Percentiles rank a stretch among this genome's conserved stretches.
Conservation (phyloP, 306 rosid genomes). For the Vigna unguiculata region DNA sequence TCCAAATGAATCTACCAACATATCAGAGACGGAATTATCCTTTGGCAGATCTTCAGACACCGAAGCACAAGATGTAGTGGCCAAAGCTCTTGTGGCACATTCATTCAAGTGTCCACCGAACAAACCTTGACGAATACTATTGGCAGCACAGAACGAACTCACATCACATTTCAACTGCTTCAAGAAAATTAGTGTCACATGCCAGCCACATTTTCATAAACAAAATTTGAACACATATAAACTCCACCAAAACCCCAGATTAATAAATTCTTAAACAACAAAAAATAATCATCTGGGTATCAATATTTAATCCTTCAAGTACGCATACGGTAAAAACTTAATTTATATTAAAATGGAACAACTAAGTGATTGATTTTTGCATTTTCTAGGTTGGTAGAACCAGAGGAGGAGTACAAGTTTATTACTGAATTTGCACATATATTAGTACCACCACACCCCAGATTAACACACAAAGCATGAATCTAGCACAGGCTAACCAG, state of each 20-base stretch:
- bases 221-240: constrained; percentile 16
- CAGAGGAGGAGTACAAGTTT: not conserved
- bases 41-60: constrained; percentile 55
- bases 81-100: constrained; percentile 50
- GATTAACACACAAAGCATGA: constrained; percentile 8
- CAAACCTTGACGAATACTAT: constrained; percentile 41
- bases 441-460: not conserved
- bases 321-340: not conserved
- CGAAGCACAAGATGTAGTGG: constrained; percentile 62
- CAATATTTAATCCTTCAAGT: constrained; percentile 8
- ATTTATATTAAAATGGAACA: not conserved
- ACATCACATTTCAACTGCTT: constrained; percentile 58
- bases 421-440: not conserved
- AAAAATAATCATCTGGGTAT: constrained; percentile 15
- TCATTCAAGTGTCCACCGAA: constrained; percentile 42
- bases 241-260: constrained; percentile 5
- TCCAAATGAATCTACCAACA: constrained; percentile 95
- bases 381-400: not conserved
- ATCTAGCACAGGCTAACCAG: constrained; percentile 11
- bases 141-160: constrained; percentile 40
- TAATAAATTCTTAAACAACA: not conserved
- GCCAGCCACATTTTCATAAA: not conserved
- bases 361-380: not conserved
- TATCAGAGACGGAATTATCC: constrained; percentile 66
- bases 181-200: constrained; percentile 4